Evolutionary conservation across 805 yeast species (phyloP).

Genomic region (Kluyveromyces wickerhamii): DNA sequence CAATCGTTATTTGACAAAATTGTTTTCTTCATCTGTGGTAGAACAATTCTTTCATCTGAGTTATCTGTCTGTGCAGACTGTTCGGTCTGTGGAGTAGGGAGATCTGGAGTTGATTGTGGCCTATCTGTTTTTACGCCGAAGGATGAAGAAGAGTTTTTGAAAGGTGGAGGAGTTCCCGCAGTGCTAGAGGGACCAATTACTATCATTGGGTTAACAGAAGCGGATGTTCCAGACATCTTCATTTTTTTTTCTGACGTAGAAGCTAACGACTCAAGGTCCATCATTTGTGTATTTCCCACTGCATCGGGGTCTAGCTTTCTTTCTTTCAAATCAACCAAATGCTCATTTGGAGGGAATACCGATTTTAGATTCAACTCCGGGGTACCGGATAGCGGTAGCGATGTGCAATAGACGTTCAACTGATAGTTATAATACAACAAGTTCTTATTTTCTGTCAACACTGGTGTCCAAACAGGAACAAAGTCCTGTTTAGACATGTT

Average conservation of each 20-base stretch:
- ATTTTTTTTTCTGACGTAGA: too few species aligned
- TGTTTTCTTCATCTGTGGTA: conserved; percentile 9
- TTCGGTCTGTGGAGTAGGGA: too few species aligned
- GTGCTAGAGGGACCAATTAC: too few species aligned
- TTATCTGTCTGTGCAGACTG: neutral
- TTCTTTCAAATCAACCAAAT: conserved; percentile 23
- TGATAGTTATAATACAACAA: conserved; percentile 53
- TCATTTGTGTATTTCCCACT: conserved; percentile 1
- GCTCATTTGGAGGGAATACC: conserved; percentile 25
- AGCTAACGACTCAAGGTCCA: conserved; percentile 4
- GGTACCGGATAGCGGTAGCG: conserved; percentile 43
- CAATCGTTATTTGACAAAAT: conserved; percentile 31
- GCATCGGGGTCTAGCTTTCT: conserved; percentile 22
- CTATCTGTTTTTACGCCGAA: too few species aligned
- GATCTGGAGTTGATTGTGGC: too few species aligned
- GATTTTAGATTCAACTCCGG: conserved; percentile 32
- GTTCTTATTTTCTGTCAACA: conserved; percentile 43
- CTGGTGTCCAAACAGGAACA: conserved; percentile 54
- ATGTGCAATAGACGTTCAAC: conserved; percentile 49
- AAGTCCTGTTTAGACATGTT: conserved; percentile 26
- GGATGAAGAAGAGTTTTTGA: too few species aligned
- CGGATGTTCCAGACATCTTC: too few species aligned
- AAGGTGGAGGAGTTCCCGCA: too few species aligned
- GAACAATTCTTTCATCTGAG: neutral
- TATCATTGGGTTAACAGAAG: too few species aligned